Evolutionary conservation across 1,284 basidiomycete species (phyloP).

Genomic region (Rhodotorula sp.): DNA sequence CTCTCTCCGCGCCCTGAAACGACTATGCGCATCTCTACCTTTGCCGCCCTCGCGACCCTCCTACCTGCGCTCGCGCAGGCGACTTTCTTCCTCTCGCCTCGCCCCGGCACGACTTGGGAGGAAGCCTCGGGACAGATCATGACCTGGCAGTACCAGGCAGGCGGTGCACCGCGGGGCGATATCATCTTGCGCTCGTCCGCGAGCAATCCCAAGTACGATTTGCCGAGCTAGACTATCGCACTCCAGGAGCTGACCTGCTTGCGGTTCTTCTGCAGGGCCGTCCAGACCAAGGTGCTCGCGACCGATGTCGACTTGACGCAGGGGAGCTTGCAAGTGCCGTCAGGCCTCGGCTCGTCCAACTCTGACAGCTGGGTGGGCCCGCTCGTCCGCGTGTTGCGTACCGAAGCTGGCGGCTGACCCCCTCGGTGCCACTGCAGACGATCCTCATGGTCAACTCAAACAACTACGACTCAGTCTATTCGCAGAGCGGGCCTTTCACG

Average conservation of each 20-base stretch:
- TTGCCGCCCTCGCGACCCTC: constrained; percentile 13
- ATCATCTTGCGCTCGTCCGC: constrained; percentile 19
- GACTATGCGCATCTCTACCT: constrained; percentile 2
- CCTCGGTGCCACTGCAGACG: constrained; percentile 4
- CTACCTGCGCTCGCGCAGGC: constrained; percentile 12
- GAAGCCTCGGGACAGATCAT: constrained; percentile 22
- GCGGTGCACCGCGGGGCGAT: constrained; percentile 28
- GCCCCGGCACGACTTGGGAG: constrained; percentile 18
- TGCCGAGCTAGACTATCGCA: neutral
- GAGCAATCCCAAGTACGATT: constrained; percentile 9
- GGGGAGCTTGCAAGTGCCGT: constrained; percentile 15
- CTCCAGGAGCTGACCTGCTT: neutral
- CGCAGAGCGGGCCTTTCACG: constrained; percentile 23
- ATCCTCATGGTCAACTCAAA: constrained; percentile 34
- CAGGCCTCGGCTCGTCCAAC: constrained; percentile 2
- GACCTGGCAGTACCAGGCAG: constrained; percentile 36
- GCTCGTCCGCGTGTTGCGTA: neutral
- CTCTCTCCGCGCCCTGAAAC: neutral
- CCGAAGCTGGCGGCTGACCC: neutral
- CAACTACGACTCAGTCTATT: constrained; percentile 21
- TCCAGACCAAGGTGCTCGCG: constrained; percentile 7
- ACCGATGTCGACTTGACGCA: constrained; percentile 21
- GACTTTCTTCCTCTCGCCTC: constrained; percentile 38
- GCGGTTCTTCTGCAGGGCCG: neutral
- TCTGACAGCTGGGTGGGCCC: neutral